Conservation (phyloP, 2,329 filamentous ascomycete genomes). For the Talaromyces sp. region DNA sequence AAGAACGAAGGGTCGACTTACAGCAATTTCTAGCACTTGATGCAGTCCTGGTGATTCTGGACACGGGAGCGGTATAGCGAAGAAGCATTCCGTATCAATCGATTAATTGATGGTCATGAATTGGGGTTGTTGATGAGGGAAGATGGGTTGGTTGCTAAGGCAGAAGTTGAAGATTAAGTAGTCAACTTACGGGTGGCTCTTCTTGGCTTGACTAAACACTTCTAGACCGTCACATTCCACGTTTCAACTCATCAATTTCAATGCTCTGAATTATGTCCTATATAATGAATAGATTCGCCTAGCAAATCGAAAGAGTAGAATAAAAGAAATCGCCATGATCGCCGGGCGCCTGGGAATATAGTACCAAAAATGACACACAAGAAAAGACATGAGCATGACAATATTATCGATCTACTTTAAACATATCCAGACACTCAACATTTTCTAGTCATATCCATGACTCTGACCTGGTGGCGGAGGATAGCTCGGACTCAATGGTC, state of each 20-base stretch:
- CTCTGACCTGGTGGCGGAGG: constrained; percentile 6
- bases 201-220: background rate
- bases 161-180: background rate
- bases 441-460: constrained; percentile 11
- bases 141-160: background rate
- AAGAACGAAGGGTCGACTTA: background rate
- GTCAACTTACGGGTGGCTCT: constrained; percentile 1
- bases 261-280: constrained; percentile 4
- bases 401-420: constrained; percentile 7
- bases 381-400: background rate
- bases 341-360: constrained; percentile 9
- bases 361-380: background rate
- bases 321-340: constrained; percentile 1
- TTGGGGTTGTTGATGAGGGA: background rate
- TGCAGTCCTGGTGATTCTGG: background rate
- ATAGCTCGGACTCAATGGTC: constrained; percentile 30
- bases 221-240: background rate
- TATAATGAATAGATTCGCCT: background rate
- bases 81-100: constrained; percentile 1
- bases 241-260: background rate
- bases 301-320: constrained; percentile 3
- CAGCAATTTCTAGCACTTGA: background rate
- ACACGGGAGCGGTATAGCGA: background rate
- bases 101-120: background rate
- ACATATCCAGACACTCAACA: background rate